Evolutionary conservation across 257 asterid species (phyloP), one percentile per base, ranked within the genome.

Genomic region (Scutellaria galericulata): DNA sequence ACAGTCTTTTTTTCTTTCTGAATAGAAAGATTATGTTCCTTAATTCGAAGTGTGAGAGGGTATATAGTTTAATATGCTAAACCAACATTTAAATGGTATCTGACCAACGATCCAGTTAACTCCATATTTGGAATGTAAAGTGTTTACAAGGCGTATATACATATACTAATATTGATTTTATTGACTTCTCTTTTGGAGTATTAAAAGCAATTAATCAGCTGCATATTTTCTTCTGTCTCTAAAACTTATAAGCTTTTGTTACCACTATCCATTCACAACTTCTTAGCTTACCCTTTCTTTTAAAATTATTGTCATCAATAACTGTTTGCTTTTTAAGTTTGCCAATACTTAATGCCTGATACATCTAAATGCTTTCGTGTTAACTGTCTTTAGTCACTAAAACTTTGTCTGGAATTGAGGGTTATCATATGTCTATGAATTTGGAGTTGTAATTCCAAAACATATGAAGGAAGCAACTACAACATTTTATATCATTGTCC

Each of bases 311-410:
- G 39, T 13, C 39, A 61, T 57, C 37, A 50, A 27, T 75, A 13
- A 60, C 59, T 14, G 52, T 74, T 67, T 63, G 27, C 39, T 47
- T n/a, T 60, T 45, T 22, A 53, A 66, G 71, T 57, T 48, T 50
- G 63, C 48, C 64, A 67, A 58, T 14, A 13, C 65, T 14, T 71
- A 31, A 31, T 58, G 18, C 65, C 14, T 13, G 4, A 58, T 52
- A 50, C 68, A 62, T 46, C 9, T 70, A 27, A 58, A 59, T 76
- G 27, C 76, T 73, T 69, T 53, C 45, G n/a, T 54, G 42, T 64
- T 74, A 62, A 9, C 35, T 20, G 22, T 64, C 51, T 56, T 42
- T 61, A 64, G 56, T 60, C 6, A 13, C 66, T 59, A 27, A 24
- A 59, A 42, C 31, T 64, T 46, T 11, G 77, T 46, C 41, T 53